phyloP scores from a whole-genome alignment of 257 asterid species.

The Handroanthus guayacan region DNA sequence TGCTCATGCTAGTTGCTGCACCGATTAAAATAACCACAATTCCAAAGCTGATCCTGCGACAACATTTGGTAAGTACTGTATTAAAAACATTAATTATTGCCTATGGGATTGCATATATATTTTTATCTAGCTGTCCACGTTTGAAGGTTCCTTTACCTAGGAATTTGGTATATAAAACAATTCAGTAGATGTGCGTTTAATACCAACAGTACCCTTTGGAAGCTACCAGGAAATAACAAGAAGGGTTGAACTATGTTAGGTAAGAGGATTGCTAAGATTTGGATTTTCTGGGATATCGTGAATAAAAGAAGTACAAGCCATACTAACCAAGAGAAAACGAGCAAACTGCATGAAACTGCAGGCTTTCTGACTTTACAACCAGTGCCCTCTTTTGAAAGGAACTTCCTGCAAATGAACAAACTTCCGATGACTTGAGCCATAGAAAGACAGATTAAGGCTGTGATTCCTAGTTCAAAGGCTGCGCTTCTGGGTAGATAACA shows the following conservation, averaged over 20 bases:
- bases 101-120: neutral
- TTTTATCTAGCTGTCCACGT: conserved; percentile 46
- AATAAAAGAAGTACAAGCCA: neutral
- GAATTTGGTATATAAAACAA: neutral
- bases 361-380: conserved; percentile 42
- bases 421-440: conserved; percentile 59
- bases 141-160: conserved; percentile 34
- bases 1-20: conserved; percentile 76
- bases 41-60: conserved; percentile 77
- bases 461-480: conserved; percentile 63
- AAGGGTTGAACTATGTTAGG: conserved; percentile 19
- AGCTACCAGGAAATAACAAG: neutral
- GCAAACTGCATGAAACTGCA: conserved; percentile 49
- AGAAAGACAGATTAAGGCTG: conserved; percentile 50
- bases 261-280: neutral
- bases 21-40: conserved; percentile 53
- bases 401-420: conserved; percentile 49
- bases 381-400: conserved; percentile 38
- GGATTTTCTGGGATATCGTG: neutral
- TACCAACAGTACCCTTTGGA: neutral
- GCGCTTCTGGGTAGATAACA: conserved; percentile 65
- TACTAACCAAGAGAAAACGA: conserved; percentile 66
- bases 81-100: neutral
- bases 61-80: neutral
- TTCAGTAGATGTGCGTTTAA: neutral